A percentile compares a stretch with the other conserved stretches of the same genome.
Conservation (phyloP, 2,329 filamentous ascomycete genomes). For the Aspergillus pseudoglaucus region DNA sequence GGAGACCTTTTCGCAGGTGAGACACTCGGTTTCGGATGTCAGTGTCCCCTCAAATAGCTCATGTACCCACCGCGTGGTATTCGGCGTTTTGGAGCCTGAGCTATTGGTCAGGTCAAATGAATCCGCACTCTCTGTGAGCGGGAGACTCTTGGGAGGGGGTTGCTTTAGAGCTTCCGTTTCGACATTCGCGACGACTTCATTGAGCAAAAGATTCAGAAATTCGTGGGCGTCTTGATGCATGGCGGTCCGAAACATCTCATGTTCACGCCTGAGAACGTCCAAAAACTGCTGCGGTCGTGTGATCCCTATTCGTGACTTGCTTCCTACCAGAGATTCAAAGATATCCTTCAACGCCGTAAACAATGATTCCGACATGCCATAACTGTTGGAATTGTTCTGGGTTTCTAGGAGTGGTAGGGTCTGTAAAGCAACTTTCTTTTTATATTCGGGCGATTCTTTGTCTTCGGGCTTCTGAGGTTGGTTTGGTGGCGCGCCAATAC, state of each 20-base stretch:
- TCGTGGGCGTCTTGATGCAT: constrained; percentile 99
- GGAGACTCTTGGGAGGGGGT: constrained; percentile 38
- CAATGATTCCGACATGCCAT: constrained; percentile 89
- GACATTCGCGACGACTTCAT: constrained; percentile 90
- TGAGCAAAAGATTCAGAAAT: constrained; percentile 90
- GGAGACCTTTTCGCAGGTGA: constrained; percentile 93
- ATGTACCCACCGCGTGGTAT: constrained; percentile 84
- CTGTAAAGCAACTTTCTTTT: constrained; percentile 91
- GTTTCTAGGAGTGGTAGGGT: constrained; percentile 82
- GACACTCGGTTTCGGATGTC: constrained; percentile 91
- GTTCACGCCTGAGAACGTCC: constrained; percentile 86
- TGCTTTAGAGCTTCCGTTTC: constrained; percentile 64
- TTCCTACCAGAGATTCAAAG: constrained; percentile 81
- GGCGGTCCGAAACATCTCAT: constrained; percentile 93
- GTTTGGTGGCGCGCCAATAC: constrained; percentile 47
- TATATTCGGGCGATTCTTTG: constrained; percentile 92
- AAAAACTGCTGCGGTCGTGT: constrained; percentile 88
- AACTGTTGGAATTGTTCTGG: constrained; percentile 70
- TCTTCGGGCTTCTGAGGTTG: constrained; percentile 71
- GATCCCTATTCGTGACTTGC: constrained; percentile 75
- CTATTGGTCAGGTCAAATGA: constrained; percentile 47
- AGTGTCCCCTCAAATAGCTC: constrained; percentile 92
- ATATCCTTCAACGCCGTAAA: constrained; percentile 96
- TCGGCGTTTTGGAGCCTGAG: constrained; percentile 49
- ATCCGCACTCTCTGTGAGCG: constrained; percentile 44